phyloP scores from a whole-genome alignment of 1,139 yeast genomes.

The Lodderomyces margitis region DNA sequence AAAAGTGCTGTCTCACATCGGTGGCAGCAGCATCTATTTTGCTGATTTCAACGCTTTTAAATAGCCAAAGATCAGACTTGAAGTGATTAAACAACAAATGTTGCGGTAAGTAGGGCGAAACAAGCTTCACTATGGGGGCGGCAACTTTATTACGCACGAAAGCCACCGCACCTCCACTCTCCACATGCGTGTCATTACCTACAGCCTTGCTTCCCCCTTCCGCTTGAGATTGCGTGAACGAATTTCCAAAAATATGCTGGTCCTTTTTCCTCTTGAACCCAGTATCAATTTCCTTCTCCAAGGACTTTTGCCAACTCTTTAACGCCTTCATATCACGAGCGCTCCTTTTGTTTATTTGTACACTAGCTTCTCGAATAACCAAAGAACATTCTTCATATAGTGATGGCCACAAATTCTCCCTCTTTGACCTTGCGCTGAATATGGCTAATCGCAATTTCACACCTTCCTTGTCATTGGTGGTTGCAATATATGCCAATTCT shows the following conservation, averaged over 20 bases:
- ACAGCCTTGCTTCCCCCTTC: conserved; percentile 3
- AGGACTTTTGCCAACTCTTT: conserved; percentile 18
- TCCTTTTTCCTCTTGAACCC: conserved; percentile 12
- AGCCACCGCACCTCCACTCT: conserved; percentile 5
- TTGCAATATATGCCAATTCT: conserved; percentile 63
- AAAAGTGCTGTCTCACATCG: conserved; percentile 15
- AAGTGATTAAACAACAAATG: not conserved
- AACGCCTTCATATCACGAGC: conserved; percentile 31
- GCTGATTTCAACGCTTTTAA: not conserved
- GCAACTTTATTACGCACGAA: conserved; percentile 5
- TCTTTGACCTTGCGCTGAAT: conserved; percentile 49
- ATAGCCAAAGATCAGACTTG: not conserved
- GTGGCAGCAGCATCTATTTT: not conserved
- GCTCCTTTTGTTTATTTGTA: conserved; percentile 38
- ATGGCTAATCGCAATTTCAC: conserved; percentile 50
- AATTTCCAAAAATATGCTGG: conserved; percentile 35
- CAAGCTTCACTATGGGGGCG: conserved; percentile 1
- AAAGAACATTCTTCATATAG: conserved; percentile 59
- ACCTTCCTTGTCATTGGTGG: conserved; percentile 43
- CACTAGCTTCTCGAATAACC: conserved; percentile 48
- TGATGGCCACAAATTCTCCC: conserved; percentile 53
- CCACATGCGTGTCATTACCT: conserved; percentile 2
- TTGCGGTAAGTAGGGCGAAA: not conserved
- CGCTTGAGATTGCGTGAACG: conserved; percentile 17
- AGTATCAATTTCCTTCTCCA: conserved; percentile 14